phyloP scores from a whole-genome alignment of 495 filamentous ascomycete genomes.

The Hyaloscypha hepaticicola region DNA sequence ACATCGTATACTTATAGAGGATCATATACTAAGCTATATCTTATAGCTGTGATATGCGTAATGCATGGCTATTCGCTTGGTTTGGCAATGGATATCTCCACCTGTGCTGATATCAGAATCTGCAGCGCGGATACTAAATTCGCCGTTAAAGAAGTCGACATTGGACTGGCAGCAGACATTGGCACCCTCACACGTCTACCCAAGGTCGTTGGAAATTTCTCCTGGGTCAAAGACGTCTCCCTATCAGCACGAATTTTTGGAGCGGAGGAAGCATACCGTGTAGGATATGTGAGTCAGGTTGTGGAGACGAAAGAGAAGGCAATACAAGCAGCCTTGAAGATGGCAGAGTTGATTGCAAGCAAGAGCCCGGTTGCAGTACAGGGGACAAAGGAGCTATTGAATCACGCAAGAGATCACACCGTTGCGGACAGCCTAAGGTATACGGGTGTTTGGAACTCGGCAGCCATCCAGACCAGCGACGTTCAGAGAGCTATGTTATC shows the following conservation, averaged over 20 bases:
- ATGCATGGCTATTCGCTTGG: slow-evolving; percentile 82
- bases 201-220: slow-evolving; percentile 71
- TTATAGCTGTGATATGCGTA: slow-evolving; percentile 71
- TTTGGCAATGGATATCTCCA: slow-evolving; percentile 79
- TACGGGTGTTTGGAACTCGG: slow-evolving; percentile 83
- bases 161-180: slow-evolving; percentile 90
- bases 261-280: slow-evolving; percentile 73
- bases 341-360: slow-evolving; percentile 64
- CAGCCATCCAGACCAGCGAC: slow-evolving; percentile 79
- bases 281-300: slow-evolving; percentile 84
- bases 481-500: slow-evolving; percentile 69
- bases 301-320: slow-evolving; percentile 61
- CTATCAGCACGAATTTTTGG: slow-evolving; percentile 75
- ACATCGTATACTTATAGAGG: neutral
- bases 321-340: slow-evolving; percentile 59
- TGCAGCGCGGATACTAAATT: slow-evolving; percentile 63
- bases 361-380: slow-evolving; percentile 93
- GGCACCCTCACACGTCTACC: slow-evolving; percentile 85
- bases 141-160: slow-evolving; percentile 91
- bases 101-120: slow-evolving; percentile 77
- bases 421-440: slow-evolving; percentile 81
- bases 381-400: slow-evolving; percentile 90
- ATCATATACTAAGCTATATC: neutral
- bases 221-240: slow-evolving; percentile 91
- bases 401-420: slow-evolving; percentile 76